phyloP scores from a whole-genome alignment of 164 flowering plant genomes.

The Dillenia suffruticosa region DNA sequence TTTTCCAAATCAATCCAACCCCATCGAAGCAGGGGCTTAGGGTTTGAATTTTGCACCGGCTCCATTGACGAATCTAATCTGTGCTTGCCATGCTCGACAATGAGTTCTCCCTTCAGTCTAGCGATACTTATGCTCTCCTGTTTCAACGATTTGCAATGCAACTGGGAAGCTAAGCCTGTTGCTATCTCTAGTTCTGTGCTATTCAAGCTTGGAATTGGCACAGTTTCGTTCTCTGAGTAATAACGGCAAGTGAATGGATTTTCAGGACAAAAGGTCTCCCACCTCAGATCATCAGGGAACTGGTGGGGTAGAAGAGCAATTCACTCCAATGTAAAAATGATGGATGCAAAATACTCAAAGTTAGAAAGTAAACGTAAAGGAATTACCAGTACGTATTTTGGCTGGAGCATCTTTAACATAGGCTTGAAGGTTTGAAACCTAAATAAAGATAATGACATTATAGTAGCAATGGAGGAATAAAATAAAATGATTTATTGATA shows the following conservation, averaged over 20 bases:
- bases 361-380: neutral
- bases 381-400: conserved; percentile 56
- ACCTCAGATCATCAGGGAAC: conserved; percentile 52
- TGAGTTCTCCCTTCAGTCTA: conserved; percentile 56
- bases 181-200: conserved; percentile 38
- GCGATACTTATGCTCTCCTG: conserved; percentile 31
- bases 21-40: conserved; percentile 19
- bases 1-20: conserved; percentile 26
- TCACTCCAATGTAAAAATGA: neutral
- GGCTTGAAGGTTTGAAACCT: conserved; percentile 55
- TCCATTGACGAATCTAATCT: conserved; percentile 14
- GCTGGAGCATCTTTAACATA: conserved; percentile 54
- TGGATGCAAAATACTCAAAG: neutral
- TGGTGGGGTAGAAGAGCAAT: conserved; percentile 18
- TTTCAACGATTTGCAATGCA: conserved; percentile 32
- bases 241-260: conserved; percentile 19
- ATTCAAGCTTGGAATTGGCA: conserved; percentile 38
- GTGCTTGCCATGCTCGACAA: conserved; percentile 35
- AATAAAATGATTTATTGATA: too few species aligned
- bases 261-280: conserved; percentile 6
- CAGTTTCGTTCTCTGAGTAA: conserved; percentile 44
- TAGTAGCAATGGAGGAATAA: neutral
- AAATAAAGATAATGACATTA: neutral
- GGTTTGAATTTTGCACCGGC: conserved; percentile 1
- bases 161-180: conserved; percentile 36